phyloP scores from a whole-genome alignment of 371 early-diverging fungal genomes.

The Mucor piriformis region DNA sequence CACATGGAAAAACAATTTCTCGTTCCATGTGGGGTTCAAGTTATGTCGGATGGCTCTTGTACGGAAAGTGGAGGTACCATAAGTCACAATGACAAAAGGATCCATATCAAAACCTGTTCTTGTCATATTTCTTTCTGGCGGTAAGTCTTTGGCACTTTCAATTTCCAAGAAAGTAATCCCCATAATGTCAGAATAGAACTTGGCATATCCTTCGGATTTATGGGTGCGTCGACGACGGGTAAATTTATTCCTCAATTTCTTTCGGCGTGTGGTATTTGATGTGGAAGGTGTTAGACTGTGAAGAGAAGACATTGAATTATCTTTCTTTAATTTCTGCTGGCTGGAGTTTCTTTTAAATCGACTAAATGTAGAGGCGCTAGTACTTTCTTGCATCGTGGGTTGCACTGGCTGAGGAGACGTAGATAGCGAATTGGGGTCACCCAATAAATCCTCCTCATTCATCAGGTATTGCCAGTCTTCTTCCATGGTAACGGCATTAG shows the following conservation, averaged over 20 bases:
- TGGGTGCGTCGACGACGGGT: slow-evolving; percentile 5
- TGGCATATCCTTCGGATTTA: slow-evolving; percentile 4
- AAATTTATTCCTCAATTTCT: slow-evolving; percentile 5
- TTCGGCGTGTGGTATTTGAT: neutral
- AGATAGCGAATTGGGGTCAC: slow-evolving; percentile 1
- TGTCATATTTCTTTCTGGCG: slow-evolving; percentile 60
- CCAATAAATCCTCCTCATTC: neutral
- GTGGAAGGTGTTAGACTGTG: neutral
- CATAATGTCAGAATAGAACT: slow-evolving; percentile 37
- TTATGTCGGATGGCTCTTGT: slow-evolving; percentile 69
- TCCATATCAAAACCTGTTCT: slow-evolving; percentile 81
- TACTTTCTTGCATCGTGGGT: slow-evolving; percentile 14
- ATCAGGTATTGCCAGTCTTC: slow-evolving; percentile 25
- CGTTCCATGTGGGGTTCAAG: slow-evolving; percentile 73
- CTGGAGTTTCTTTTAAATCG: slow-evolving; percentile 8
- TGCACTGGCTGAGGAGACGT: neutral
- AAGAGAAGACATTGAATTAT: slow-evolving; percentile 9
- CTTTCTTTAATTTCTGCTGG: slow-evolving; percentile 2
- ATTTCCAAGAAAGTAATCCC: slow-evolving; percentile 71
- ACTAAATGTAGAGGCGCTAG: slow-evolving; percentile 5
- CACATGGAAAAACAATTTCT: slow-evolving; percentile 69
- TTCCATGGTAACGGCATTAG: neutral
- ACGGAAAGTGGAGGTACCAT: slow-evolving; percentile 71
- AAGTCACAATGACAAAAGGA: slow-evolving; percentile 81
- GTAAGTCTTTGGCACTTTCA: slow-evolving; percentile 63